Evolutionary conservation across 257 asterid genomes (phyloP).

Genomic region (Solanum lycopersicoides): DNA sequence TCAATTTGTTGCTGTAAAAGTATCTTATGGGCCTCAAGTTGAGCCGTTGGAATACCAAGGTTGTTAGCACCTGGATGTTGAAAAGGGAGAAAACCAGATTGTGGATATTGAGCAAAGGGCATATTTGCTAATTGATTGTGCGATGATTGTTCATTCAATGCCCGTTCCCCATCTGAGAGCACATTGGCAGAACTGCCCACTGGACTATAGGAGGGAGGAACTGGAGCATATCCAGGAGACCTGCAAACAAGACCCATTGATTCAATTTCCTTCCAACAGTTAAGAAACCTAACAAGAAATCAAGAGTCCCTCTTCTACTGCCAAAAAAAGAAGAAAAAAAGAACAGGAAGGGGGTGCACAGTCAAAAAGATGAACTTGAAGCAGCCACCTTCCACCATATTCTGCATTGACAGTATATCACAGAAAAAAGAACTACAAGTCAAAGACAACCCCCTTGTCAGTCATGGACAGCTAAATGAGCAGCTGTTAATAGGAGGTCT

Average conservation of each 20-base stretch:
- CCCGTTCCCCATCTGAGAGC: constrained; percentile 17
- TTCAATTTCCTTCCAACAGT: background rate
- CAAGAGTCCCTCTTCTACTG: background rate
- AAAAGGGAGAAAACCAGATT: constrained; percentile 6
- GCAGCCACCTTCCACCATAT: background rate
- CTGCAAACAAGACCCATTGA: constrained; percentile 14
- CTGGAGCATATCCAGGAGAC: constrained; percentile 28
- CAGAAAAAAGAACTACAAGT: background rate
- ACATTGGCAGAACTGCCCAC: constrained; percentile 10
- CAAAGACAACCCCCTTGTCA: background rate
- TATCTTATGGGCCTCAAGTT: constrained; percentile 42
- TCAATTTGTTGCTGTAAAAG: constrained; percentile 61
- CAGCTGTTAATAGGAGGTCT: background rate
- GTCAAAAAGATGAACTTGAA: background rate
- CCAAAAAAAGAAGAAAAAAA: background rate
- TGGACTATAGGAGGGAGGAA: constrained; percentile 27
- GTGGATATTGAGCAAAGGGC: constrained; percentile 21
- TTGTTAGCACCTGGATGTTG: constrained; percentile 15
- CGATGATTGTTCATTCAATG: constrained; percentile 21
- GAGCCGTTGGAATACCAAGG: constrained; percentile 19
- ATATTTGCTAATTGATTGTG: constrained; percentile 17
- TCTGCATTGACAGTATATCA: background rate
- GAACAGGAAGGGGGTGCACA: background rate
- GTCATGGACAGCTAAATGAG: background rate
- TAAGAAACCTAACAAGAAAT: background rate